A percentile compares a stretch with the other conserved stretches of the same genome.
phyloP scores from a whole-genome alignment of 768 basidiomycete species.

The Pleurotus djamor region DNA sequence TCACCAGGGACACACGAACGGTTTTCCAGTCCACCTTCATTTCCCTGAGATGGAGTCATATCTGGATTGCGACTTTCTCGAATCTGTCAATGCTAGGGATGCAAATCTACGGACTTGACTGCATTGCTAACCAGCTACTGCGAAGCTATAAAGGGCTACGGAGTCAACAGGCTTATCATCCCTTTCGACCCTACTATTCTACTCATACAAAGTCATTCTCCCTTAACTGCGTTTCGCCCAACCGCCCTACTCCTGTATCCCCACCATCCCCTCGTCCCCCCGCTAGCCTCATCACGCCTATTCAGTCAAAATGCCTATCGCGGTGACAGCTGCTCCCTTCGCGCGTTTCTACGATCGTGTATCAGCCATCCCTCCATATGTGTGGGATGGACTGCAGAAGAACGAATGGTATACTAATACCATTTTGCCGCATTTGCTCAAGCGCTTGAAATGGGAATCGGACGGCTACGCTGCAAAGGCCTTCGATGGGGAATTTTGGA shows the following conservation, averaged over 20 bases:
- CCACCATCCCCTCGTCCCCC: not conserved
- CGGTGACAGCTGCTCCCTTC: not conserved
- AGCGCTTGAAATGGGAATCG: slow-evolving; percentile 20
- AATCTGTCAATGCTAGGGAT: too few relatives aligned
- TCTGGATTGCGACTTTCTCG: too few relatives aligned
- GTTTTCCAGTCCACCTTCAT: too few relatives aligned
- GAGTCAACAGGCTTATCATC: too few relatives aligned
- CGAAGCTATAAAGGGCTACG: too few relatives aligned
- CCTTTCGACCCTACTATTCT: too few relatives aligned
- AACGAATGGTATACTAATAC: slow-evolving; percentile 38
- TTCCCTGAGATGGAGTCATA: too few relatives aligned
- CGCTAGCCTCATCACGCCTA: not conserved
- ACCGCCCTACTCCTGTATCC: not conserved
- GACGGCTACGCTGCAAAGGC: not conserved
- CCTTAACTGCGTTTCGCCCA: too few relatives aligned
- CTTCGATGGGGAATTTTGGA: slow-evolving; percentile 28
- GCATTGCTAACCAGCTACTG: too few relatives aligned
- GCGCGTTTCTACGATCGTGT: slow-evolving; percentile 23
- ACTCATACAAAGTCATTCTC: too few relatives aligned
- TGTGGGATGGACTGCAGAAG: slow-evolving; percentile 31
- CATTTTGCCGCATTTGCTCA: slow-evolving; percentile 35
- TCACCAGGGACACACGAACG: too few relatives aligned
- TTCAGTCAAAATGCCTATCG: slow-evolving; percentile 1
- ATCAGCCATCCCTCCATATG: slow-evolving; percentile 29
- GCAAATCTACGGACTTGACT: too few relatives aligned